These are phyloP conservation scores for Nicotiana tomentosiformis DNA, from an alignment of 257 asterid genomes.

Conservation along the genomic window DNA sequence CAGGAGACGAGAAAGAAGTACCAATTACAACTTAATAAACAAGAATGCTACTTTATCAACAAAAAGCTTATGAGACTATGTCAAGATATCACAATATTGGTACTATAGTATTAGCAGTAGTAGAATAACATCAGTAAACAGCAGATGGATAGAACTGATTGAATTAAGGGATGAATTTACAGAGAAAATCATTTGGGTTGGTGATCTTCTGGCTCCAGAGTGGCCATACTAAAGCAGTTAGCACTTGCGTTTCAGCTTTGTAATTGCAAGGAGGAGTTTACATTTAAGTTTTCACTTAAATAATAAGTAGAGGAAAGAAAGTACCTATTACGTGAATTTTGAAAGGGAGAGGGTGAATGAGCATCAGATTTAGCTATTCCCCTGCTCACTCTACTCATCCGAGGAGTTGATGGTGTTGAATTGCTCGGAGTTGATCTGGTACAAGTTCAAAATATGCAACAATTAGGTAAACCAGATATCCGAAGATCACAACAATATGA, in stretches of 20 bases:
- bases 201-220: not conserved
- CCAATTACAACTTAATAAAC: not conserved
- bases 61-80: not conserved
- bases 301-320: too few relatives aligned
- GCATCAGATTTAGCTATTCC: constrained; percentile 65
- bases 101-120: not conserved
- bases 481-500: too few relatives aligned
- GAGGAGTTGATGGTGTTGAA: constrained; percentile 47
- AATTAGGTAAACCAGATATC: not conserved
- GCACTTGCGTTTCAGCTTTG: not conserved
- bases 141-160: not conserved
- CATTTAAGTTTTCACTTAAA: not conserved
- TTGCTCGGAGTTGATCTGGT: constrained; percentile 55
- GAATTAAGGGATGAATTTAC: not conserved
- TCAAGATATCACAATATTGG: not conserved
- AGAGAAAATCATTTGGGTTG: not conserved
- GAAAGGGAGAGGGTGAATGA: constrained; percentile 58
- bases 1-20: not conserved
- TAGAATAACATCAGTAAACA: too few relatives aligned
- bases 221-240: not conserved
- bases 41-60: constrained; percentile 1
- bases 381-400: constrained; percentile 44
- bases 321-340: constrained; percentile 27
- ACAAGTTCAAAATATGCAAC: not conserved
- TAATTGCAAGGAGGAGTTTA: not conserved